These are phyloP conservation scores for Kwoniella pini DNA, from an alignment of 768 basidiomycete species.

Conservation along the genomic window DNA sequence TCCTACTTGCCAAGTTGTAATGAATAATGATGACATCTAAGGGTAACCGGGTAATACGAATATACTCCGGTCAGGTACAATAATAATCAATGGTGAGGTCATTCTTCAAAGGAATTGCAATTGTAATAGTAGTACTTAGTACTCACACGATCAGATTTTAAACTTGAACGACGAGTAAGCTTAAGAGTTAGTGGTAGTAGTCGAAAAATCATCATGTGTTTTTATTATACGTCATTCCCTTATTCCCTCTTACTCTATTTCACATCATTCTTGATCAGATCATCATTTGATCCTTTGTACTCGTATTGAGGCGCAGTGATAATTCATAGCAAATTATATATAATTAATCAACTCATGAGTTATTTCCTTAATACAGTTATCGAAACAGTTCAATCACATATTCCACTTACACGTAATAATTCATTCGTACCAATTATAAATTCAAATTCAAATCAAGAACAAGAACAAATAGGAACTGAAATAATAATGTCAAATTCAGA, in stretches of 20 bases:
- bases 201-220: too few species aligned
- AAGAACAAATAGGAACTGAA: neutral
- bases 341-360: constrained; percentile 10
- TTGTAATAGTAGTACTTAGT: too few species aligned
- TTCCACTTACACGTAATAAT: constrained; percentile 12
- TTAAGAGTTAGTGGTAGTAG: too few species aligned
- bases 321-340: too few species aligned
- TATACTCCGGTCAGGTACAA: constrained; percentile 10
- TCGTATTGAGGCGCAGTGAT: neutral
- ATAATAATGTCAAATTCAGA: constrained; percentile 11
- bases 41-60: too few species aligned
- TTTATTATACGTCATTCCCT: too few species aligned
- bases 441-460: neutral
- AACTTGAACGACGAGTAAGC: neutral
- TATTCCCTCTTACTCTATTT: too few species aligned
- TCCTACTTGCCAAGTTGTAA: too few species aligned
- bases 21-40: too few species aligned
- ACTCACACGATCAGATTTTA: too few species aligned
- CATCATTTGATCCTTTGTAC: neutral
- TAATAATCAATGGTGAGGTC: neutral
- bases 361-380: constrained; percentile 14
- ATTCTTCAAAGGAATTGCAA: neutral
- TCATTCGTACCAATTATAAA: neutral
- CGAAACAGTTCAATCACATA: constrained; percentile 15
- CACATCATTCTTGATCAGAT: neutral